Percentiles rank a stretch among this genome's conserved stretches.
Evolutionary conservation across 306 rosid species (phyloP).

Genomic region (Medicago ruthenica): DNA sequence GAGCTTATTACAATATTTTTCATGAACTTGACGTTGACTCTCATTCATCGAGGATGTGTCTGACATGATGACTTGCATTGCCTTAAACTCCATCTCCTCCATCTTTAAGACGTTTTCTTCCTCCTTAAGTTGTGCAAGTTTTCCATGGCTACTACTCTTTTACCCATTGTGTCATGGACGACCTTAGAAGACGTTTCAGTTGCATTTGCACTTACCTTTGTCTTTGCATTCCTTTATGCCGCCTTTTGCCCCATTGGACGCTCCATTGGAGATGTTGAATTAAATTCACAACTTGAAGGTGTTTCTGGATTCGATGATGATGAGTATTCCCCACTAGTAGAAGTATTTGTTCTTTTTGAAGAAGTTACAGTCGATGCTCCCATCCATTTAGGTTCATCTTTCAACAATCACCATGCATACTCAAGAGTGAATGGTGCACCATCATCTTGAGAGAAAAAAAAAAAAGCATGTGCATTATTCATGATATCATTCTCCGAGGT

Average conservation of each 20-base stretch:
- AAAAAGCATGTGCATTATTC: too few relatives aligned
- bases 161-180: not conserved
- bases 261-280: not conserved
- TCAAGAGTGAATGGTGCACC: too few relatives aligned
- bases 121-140: not conserved
- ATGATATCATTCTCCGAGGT: too few relatives aligned
- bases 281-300: not conserved
- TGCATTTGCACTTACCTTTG: not conserved
- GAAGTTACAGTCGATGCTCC: not conserved
- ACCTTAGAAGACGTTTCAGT: not conserved
- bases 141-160: not conserved
- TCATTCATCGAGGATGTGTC: too few relatives aligned
- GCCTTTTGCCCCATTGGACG: not conserved
- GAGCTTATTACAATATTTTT: too few relatives aligned
- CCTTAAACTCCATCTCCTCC: too few relatives aligned
- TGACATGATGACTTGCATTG: too few relatives aligned
- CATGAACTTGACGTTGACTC: too few relatives aligned
- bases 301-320: not conserved
- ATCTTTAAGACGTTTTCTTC: not conserved
- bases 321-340: not conserved
- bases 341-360: not conserved
- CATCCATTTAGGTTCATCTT: too few relatives aligned
- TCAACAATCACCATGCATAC: too few relatives aligned
- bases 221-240: not conserved
- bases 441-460: too few relatives aligned